A percentile compares a stretch with the other conserved stretches of the same genome.
phyloP scores from a whole-genome alignment of 352 stramenopile species.

The Phytophthora pluvialis region DNA sequence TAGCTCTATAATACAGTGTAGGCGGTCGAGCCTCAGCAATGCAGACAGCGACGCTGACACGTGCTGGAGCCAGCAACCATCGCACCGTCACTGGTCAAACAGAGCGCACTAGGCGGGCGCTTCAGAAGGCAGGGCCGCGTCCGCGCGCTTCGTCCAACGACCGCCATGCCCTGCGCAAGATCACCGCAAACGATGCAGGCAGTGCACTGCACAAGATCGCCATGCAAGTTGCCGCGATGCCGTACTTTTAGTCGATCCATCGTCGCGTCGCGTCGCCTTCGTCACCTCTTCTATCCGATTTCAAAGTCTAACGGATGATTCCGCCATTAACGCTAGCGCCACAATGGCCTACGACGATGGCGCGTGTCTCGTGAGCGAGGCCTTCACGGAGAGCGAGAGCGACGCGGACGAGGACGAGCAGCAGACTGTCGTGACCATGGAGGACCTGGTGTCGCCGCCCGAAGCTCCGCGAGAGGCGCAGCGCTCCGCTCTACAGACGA shows the following conservation, averaged over 20 bases:
- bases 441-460: conserved; percentile 14
- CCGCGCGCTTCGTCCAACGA: conserved; percentile 1
- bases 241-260: conserved; percentile 1
- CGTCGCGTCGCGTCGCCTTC: not conserved
- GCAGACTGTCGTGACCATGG: conserved; percentile 31
- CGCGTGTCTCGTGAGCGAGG: conserved; percentile 28
- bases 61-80: too few species aligned
- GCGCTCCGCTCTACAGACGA: conserved; percentile 48
- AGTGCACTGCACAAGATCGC: conserved; percentile 2
- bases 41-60: too few species aligned
- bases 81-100: too few species aligned
- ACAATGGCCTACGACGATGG: conserved; percentile 17
- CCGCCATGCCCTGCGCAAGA: conserved; percentile 5
- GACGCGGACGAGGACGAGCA: conserved; percentile 20
- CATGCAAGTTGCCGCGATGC: conserved; percentile 9
- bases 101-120: too few species aligned
- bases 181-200: not conserved
- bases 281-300: conserved; percentile 10
- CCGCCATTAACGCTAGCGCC: too few species aligned
- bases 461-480: not conserved
- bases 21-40: not conserved
- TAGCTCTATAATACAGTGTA: not conserved
- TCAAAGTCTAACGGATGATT: not conserved
- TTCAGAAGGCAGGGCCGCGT: not conserved
- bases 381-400: conserved; percentile 33